Evolutionary conservation across 2,329 filamentous ascomycete genomes (phyloP).

Genomic region (Penicillium sclerotigenum): DNA sequence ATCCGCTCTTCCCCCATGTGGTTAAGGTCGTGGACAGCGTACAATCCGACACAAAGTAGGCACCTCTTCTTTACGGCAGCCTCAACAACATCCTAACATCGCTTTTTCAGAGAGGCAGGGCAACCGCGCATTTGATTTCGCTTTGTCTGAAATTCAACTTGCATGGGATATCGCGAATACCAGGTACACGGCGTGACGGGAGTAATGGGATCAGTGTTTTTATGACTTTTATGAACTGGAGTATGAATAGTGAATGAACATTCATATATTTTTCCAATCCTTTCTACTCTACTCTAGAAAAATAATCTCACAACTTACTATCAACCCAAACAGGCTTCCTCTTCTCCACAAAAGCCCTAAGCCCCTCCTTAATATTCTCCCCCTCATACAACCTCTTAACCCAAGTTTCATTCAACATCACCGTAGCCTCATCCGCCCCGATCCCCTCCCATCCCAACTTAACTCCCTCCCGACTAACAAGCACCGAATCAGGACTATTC

Average conservation of each 20-base stretch:
- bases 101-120: constrained; percentile 25
- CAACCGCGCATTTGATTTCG: constrained; percentile 30
- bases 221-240: constrained; percentile 12
- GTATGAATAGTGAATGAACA: constrained; percentile 10
- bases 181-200: constrained; percentile 26
- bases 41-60: constrained; percentile 53
- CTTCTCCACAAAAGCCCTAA: constrained; percentile 74
- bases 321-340: constrained; percentile 61
- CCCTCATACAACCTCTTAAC: constrained; percentile 60
- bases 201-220: constrained; percentile 21
- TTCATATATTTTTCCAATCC: neutral
- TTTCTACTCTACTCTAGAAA: neutral
- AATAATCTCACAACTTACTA: constrained; percentile 36
- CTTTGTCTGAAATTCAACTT: constrained; percentile 19
- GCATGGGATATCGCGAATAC: constrained; percentile 34
- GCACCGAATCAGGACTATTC: constrained; percentile 72
- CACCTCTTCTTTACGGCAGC: neutral
- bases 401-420: constrained; percentile 56
- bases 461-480: constrained; percentile 69
- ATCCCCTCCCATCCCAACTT: constrained; percentile 69
- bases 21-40: constrained; percentile 79
- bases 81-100: constrained; percentile 10
- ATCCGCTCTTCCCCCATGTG: constrained; percentile 75
- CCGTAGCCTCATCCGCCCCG: constrained; percentile 62
- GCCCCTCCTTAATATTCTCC: constrained; percentile 72